phyloP scores from a whole-genome alignment of 1,139 yeast genomes.

The Blastobotrys raffinosifermentans region DNA sequence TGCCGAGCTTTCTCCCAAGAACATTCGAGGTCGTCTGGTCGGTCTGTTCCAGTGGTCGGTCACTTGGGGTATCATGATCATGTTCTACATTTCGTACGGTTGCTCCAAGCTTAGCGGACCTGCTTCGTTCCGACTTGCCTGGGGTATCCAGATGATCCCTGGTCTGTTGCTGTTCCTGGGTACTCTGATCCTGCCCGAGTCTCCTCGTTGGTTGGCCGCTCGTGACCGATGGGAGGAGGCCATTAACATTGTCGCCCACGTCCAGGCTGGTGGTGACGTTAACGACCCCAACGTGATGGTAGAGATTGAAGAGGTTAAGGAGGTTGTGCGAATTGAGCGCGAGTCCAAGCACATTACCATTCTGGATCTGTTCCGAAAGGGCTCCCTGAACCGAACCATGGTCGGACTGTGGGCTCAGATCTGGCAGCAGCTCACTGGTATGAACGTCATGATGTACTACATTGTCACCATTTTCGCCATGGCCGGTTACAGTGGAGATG shows the following conservation, averaged over 20 bases:
- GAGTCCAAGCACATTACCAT: conserved; percentile 29
- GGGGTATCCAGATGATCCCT: conserved; percentile 64
- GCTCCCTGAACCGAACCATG: conserved; percentile 45
- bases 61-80: conserved; percentile 57
- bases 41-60: conserved; percentile 64
- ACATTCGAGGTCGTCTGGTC: conserved; percentile 61
- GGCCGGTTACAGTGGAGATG: conserved; percentile 33
- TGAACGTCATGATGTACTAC: conserved; percentile 55
- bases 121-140: conserved; percentile 60
- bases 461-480: conserved; percentile 35
- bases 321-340: conserved; percentile 31
- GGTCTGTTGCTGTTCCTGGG: conserved; percentile 48
- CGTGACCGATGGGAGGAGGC: conserved; percentile 64
- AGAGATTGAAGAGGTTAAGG: conserved; percentile 55
- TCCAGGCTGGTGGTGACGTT: conserved; percentile 50
- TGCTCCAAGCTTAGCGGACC: conserved; percentile 46
- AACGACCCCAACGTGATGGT: conserved; percentile 49
- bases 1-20: conserved; percentile 62
- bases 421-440: conserved; percentile 69
- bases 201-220: conserved; percentile 68
- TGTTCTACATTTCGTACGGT: conserved; percentile 58
- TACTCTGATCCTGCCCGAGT: conserved; percentile 54
- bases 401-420: conserved; percentile 56
- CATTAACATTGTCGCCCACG: conserved; percentile 43
- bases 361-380: conserved; percentile 43